Conservation (phyloP, 129 eudicot genomes). For the Glebionis coronaria region DNA sequence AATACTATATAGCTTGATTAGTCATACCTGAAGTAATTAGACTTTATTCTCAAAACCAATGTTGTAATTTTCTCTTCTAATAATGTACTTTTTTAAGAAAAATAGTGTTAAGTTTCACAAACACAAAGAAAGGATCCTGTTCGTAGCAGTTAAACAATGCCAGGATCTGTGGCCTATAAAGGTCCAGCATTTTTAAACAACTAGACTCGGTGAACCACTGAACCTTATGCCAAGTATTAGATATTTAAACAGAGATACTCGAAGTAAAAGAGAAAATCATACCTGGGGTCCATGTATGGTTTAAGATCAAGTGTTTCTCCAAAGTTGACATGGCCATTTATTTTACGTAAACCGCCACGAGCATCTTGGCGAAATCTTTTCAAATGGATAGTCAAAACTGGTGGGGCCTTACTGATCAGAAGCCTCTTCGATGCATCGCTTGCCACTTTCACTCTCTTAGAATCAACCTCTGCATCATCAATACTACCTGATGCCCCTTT, state of each 20-base stretch:
- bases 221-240: neutral
- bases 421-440: slow-evolving; percentile 89
- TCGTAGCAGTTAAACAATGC: slow-evolving; percentile 8
- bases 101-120: neutral
- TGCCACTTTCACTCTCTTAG: slow-evolving; percentile 59
- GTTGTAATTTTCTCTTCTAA: neutral
- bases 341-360: slow-evolving; percentile 79
- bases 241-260: neutral
- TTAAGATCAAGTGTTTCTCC: slow-evolving; percentile 62
- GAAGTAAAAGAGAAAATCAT: slow-evolving; percentile 17
- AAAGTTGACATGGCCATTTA: slow-evolving; percentile 82
- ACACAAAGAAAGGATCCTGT: neutral
- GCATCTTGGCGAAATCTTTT: slow-evolving; percentile 94
- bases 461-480: slow-evolving; percentile 47
- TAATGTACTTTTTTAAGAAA: neutral
- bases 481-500: slow-evolving; percentile 32
- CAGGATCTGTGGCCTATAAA: too few relatives aligned
- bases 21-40: too few relatives aligned
- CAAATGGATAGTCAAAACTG: slow-evolving; percentile 76
- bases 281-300: slow-evolving; percentile 91
- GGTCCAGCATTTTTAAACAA: too few relatives aligned
- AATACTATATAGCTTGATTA: too few relatives aligned
- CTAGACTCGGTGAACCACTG: neutral
- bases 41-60: neutral
- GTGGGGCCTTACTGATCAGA: slow-evolving; percentile 64